A percentile compares a stretch with the other conserved stretches of the same genome.
These are phyloP conservation scores for Hypholoma fasciculare DNA, from an alignment of 768 basidiomycete species.

Conservation along the genomic window DNA sequence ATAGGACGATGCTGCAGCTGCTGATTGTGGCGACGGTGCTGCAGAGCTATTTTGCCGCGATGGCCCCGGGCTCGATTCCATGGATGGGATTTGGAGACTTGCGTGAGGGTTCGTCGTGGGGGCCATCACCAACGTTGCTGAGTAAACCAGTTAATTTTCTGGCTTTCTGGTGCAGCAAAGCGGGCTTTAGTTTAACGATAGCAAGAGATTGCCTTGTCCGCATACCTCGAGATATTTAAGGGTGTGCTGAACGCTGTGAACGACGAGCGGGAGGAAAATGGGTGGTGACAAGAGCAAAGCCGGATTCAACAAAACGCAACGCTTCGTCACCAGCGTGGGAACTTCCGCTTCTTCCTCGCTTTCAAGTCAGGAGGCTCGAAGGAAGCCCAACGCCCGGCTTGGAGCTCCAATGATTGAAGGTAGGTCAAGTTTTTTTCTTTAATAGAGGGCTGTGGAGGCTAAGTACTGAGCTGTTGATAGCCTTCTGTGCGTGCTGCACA, in stretches of 20 bases:
- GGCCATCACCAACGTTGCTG: conserved; percentile 20
- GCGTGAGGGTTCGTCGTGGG: conserved; percentile 14
- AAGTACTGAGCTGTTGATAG: background rate
- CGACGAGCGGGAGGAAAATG: conserved; percentile 4
- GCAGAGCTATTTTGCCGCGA: conserved; percentile 17
- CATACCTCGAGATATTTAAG: conserved; percentile 6
- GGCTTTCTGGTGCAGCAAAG: background rate
- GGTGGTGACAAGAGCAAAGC: conserved; percentile 5
- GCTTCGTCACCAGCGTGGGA: conserved; percentile 15
- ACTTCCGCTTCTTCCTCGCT: background rate
- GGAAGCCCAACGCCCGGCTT: no score
- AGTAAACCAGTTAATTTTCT: conserved; percentile 6
- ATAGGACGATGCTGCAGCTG: conserved; percentile 7
- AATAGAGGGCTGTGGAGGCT: background rate
- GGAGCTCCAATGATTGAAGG: background rate
- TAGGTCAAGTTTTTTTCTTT: background rate
- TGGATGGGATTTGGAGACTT: conserved; percentile 25
- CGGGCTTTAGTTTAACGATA: background rate
- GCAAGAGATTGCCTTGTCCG: background rate
- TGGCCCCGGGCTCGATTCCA: conserved; percentile 16
- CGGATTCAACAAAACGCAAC: conserved; percentile 20
- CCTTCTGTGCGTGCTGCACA: background rate
- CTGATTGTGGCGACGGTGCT: conserved; percentile 16
- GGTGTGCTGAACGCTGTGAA: background rate
- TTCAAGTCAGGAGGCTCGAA: background rate